A percentile compares a stretch with the other conserved stretches of the same genome.
phyloP scores from a whole-genome alignment of 345 rosid genomes.

The Gynandropsis gynandra region DNA sequence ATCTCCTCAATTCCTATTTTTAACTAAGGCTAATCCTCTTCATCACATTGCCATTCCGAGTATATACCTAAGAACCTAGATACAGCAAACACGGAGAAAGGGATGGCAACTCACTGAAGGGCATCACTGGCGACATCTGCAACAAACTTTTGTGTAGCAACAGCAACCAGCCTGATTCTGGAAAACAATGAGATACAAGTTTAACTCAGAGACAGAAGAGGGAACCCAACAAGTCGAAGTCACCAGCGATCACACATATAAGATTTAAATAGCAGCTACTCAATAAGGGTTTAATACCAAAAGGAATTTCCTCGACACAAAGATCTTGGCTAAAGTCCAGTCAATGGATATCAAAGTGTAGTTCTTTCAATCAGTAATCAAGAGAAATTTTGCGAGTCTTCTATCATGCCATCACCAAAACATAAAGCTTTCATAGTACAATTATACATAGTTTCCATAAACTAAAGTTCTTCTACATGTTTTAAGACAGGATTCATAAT shows the following conservation, averaged over 20 bases:
- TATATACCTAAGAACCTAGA: not conserved
- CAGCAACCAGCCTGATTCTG: conserved; percentile 87
- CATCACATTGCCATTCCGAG: not conserved
- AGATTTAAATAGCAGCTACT: not conserved
- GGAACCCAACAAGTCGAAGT: not conserved
- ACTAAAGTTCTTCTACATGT: no score
- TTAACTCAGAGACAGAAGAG: conserved; percentile 1
- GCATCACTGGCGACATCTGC: conserved; percentile 91
- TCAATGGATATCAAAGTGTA: not conserved
- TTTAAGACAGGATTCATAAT: no score
- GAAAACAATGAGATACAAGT: conserved; percentile 14
- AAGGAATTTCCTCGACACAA: conserved; percentile 1
- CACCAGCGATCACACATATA: not conserved
- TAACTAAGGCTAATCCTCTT: not conserved
- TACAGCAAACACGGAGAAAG: not conserved
- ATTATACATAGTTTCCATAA: no score
- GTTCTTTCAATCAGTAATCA: not conserved
- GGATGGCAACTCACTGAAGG: conserved; percentile 49
- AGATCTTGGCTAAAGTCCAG: not conserved
- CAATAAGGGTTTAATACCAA: not conserved
- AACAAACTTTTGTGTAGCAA: conserved; percentile 94
- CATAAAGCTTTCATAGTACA: no score
- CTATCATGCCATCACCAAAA: not conserved
- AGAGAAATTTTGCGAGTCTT: not conserved
- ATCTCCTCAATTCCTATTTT: no score